Conservation (phyloP, 1,284 basidiomycete genomes). For the Pascua guehoae region DNA sequence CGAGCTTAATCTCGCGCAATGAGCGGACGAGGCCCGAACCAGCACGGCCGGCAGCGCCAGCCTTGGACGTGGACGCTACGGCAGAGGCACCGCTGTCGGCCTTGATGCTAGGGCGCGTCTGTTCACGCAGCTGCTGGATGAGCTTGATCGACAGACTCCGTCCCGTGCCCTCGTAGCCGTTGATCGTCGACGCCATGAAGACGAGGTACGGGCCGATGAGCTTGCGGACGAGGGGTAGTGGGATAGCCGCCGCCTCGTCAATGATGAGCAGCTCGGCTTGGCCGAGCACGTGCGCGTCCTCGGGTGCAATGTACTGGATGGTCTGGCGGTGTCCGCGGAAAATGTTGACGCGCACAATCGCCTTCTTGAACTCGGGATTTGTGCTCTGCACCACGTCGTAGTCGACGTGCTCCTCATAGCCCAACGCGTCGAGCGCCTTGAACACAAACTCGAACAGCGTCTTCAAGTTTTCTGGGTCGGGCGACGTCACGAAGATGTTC, state of each 20-base stretch:
- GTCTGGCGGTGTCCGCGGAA: conserved; percentile 92
- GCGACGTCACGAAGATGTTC: conserved; percentile 98
- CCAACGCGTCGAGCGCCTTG: conserved; percentile 90
- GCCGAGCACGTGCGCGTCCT: conserved; percentile 94
- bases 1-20: conserved; percentile 89
- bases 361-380: conserved; percentile 90
- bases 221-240: conserved; percentile 87
- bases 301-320: conserved; percentile 96
- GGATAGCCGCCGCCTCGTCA: conserved; percentile 97
- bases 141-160: conserved; percentile 96
- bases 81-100: conserved; percentile 45
- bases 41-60: conserved; percentile 39
- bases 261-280: conserved; percentile 98
- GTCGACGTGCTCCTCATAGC: conserved; percentile 96
- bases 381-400: conserved; percentile 94
- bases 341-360: conserved; percentile 92
- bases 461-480: conserved; percentile 95
- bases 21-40: conserved; percentile 60
- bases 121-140: conserved; percentile 92
- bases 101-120: conserved; percentile 61
- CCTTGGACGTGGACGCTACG: conserved; percentile 43
- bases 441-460: conserved; percentile 98
- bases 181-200: conserved; percentile 97
- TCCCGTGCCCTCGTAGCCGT: conserved; percentile 98
- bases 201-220: conserved; percentile 97